phyloP scores from a whole-genome alignment of 305 asterid species.

The Caryopteris hybrid region DNA sequence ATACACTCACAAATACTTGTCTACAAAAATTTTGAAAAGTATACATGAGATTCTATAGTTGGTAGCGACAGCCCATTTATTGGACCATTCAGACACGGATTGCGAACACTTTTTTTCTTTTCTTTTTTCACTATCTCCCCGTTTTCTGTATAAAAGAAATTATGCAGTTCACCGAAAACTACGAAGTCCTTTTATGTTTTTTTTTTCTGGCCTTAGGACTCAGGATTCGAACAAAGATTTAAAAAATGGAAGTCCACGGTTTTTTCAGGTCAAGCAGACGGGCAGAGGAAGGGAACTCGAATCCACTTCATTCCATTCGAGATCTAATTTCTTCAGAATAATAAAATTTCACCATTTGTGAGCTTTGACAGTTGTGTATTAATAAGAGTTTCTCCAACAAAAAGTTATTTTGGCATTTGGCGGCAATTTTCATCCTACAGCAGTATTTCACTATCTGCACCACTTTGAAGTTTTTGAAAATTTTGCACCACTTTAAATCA shows the following conservation, averaged over 20 bases:
- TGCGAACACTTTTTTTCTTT: background rate
- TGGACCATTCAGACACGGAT: constrained; percentile 6
- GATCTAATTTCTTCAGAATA: background rate
- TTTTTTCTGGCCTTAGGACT: background rate
- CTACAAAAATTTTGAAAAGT: background rate
- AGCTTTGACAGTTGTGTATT: no score
- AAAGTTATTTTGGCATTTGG: no score
- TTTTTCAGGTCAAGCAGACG: background rate
- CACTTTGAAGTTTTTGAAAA: no score
- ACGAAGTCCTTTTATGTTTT: background rate
- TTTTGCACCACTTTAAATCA: no score
- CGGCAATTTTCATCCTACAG: no score
- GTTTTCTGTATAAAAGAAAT: background rate
- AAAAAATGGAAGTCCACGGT: background rate
- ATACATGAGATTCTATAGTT: background rate
- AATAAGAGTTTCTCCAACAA: no score
- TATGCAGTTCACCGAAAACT: background rate
- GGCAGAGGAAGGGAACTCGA: background rate
- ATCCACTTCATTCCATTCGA: background rate
- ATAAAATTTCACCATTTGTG: no score
- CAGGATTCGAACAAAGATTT: background rate
- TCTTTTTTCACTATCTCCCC: background rate
- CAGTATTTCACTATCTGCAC: no score
- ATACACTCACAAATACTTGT: constrained; percentile 11
- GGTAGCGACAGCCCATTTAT: constrained; percentile 19